Evolutionary conservation across 805 yeast species (phyloP).

Genomic region (Candida michaelii): DNA sequence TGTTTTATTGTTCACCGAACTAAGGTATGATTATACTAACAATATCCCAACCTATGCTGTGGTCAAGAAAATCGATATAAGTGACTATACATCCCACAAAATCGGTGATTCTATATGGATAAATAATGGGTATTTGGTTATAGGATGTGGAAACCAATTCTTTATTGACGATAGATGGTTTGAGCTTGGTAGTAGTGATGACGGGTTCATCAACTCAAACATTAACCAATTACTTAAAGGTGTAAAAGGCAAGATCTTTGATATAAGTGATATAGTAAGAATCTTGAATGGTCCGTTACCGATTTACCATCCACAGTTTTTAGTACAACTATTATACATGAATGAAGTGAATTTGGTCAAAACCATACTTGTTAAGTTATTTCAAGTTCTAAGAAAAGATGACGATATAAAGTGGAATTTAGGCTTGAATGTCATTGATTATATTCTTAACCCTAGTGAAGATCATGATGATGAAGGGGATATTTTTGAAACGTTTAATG

Average conservation of each 20-base stretch:
- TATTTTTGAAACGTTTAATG: constrained; percentile 36
- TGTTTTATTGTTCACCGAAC: constrained; percentile 72
- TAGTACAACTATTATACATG: constrained; percentile 71
- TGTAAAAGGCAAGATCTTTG: constrained; percentile 24
- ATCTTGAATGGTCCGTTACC: constrained; percentile 89
- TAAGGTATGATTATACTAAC: constrained; percentile 87
- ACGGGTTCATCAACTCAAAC: constrained; percentile 50
- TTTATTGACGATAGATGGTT: constrained; percentile 73
- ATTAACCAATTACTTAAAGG: constrained; percentile 41
- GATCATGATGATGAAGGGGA: constrained; percentile 4
- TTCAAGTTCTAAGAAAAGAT: constrained; percentile 47
- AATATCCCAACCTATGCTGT: constrained; percentile 74
- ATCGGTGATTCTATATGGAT: constrained; percentile 93
- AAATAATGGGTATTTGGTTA: constrained; percentile 70
- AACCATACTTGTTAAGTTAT: constrained; percentile 54
- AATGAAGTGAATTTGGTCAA: constrained; percentile 57
- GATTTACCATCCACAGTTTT: constrained; percentile 83
- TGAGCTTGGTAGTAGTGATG: constrained; percentile 26
- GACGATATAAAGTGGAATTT: constrained; percentile 34
- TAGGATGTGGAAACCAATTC: constrained; percentile 88
- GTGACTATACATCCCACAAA: constrained; percentile 68
- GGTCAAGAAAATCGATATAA: constrained; percentile 69
- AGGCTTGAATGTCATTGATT: constrained; percentile 23
- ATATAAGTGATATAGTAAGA: constrained; percentile 67
- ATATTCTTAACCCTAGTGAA: constrained; percentile 13